These are phyloP conservation scores for Colletotrichum sp. DNA, from an alignment of 2,329 filamentous ascomycete species.

Conservation along the genomic window DNA sequence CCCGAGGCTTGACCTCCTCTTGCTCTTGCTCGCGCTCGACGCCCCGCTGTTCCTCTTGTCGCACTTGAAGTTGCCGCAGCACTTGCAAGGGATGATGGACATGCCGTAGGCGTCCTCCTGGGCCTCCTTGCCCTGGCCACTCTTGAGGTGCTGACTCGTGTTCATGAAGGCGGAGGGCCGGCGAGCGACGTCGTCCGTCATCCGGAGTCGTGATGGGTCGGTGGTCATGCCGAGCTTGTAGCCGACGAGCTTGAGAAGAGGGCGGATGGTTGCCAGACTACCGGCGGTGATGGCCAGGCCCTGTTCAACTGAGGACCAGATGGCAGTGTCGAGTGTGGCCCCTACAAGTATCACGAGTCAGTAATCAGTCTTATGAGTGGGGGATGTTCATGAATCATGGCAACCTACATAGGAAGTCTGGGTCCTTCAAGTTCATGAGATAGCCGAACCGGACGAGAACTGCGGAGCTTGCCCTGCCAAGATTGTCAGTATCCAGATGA, in stretches of 20 bases:
- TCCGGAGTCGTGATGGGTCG: background rate
- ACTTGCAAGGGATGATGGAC: background rate
- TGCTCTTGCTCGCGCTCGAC: background rate
- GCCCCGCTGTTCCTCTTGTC: background rate
- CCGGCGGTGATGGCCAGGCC: constrained; percentile 53
- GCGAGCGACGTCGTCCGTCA: background rate
- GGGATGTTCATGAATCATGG: background rate
- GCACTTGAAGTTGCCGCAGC: background rate
- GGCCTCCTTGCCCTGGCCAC: background rate
- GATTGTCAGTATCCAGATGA: background rate
- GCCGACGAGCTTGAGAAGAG: constrained; percentile 40
- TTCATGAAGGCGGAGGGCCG: background rate
- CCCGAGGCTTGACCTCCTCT: background rate
- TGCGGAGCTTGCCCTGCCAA: constrained; percentile 45
- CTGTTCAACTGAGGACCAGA: constrained; percentile 54
- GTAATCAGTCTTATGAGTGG: background rate
- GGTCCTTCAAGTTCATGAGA: constrained; percentile 38
- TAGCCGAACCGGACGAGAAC: constrained; percentile 46
- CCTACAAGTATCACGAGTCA: constrained; percentile 22
- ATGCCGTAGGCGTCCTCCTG: background rate
- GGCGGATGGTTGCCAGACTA: constrained; percentile 51
- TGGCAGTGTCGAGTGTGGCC: constrained; percentile 47
- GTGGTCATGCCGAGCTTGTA: constrained; percentile 32
- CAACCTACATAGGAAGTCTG: constrained; percentile 47
- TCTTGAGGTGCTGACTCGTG: background rate